Percentiles rank a stretch among this genome's conserved stretches.
Evolutionary conservation across 306 rosid species (phyloP).

Genomic region (Argentina anserina): DNA sequence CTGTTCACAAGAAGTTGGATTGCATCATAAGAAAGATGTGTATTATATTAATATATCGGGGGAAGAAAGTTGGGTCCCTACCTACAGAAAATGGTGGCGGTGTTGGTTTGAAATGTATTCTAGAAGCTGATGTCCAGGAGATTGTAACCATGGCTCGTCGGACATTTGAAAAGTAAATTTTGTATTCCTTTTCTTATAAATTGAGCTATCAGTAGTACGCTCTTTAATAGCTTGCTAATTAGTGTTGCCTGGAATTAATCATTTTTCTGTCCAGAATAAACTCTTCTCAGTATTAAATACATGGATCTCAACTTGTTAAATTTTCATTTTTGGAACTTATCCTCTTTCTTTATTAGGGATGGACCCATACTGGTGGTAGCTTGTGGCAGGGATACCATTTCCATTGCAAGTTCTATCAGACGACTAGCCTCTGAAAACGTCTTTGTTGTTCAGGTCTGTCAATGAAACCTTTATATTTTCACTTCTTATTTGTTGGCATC

Average conservation of each 20-base stretch:
- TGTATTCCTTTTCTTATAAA: conserved; percentile 2
- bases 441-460: conserved; percentile 82
- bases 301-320: neutral
- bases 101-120: conserved; percentile 60
- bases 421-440: conserved; percentile 68
- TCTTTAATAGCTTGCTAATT: neutral
- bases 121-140: conserved; percentile 78
- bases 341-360: conserved; percentile 52
- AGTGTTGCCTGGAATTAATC: neutral
- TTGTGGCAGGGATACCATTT: conserved; percentile 85
- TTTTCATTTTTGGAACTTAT: conserved; percentile 15
- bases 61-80: conserved; percentile 35
- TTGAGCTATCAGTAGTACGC: conserved; percentile 1
- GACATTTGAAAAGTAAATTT: conserved; percentile 65
- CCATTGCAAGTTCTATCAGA: conserved; percentile 74
- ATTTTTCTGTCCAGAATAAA: neutral
- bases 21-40: conserved; percentile 43
- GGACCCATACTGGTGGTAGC: conserved; percentile 92
- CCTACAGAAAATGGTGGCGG: conserved; percentile 61
- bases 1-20: conserved; percentile 60
- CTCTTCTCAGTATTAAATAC: neutral
- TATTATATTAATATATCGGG: conserved; percentile 37
- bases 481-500: neutral
- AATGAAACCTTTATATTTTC: neutral
- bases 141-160: conserved; percentile 72